Evolutionary conservation across 2,329 filamentous ascomycete genomes (phyloP).

Genomic region (Ceratocystis colombiana): DNA sequence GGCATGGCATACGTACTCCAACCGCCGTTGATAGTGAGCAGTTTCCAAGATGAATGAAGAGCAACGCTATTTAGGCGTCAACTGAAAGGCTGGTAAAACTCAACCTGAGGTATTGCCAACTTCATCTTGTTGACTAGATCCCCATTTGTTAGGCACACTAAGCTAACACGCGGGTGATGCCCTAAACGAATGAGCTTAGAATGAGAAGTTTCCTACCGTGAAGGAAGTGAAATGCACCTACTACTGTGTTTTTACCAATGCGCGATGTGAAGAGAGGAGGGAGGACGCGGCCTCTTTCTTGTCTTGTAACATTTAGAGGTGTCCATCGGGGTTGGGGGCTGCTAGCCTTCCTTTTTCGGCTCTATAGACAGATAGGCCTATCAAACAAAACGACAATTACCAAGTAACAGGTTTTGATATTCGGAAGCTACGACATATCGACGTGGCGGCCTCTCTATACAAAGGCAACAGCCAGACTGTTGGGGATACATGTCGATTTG

Average conservation of each 20-base stretch:
- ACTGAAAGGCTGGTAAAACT: neutral
- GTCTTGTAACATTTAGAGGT: neutral
- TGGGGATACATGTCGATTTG: neutral
- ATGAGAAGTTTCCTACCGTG: neutral
- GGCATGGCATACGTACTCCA: neutral
- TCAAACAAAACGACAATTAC: neutral
- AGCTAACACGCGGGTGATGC: conserved; percentile 8
- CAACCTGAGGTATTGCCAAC: neutral
- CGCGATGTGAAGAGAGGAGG: neutral
- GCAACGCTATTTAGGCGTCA: neutral
- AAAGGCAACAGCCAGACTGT: neutral
- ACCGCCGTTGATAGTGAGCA: neutral
- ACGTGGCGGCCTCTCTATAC: neutral
- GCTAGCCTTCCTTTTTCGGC: neutral
- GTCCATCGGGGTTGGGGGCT: neutral
- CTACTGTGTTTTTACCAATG: neutral
- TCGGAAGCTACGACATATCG: neutral
- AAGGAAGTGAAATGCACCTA: neutral
- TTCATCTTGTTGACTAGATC: neutral
- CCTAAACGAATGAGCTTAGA: neutral
- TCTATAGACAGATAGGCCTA: neutral
- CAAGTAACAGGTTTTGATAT: neutral
- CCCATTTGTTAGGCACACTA: neutral
- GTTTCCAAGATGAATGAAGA: neutral
- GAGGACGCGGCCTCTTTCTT: neutral